These are phyloP conservation scores for Globisporangium acanthophoron DNA, from an alignment of 352 stramenopile genomes.

Conservation along the genomic window DNA sequence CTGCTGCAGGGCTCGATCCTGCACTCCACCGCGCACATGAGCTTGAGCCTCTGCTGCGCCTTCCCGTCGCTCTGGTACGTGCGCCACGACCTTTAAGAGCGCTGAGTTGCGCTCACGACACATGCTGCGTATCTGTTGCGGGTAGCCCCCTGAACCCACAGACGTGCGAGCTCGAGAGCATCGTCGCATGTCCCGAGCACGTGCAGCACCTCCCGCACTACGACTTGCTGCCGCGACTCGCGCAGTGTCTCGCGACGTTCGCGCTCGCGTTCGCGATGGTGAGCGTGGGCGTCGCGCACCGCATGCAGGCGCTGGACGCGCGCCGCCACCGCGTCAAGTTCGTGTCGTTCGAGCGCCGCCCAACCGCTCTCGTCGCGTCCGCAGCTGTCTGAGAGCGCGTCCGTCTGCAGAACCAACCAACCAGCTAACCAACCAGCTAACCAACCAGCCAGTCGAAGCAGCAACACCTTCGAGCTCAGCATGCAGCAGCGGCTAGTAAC, in stretches of 20 bases:
- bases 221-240: slow-evolving; percentile 31
- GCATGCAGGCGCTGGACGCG: slow-evolving; percentile 29
- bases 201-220: slow-evolving; percentile 25
- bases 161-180: slow-evolving; percentile 24
- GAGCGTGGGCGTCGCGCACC: slow-evolving; percentile 34
- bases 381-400: slow-evolving; percentile 8
- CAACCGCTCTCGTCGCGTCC: slow-evolving; percentile 2
- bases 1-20: slow-evolving; percentile 37
- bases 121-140: background rate
- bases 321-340: slow-evolving; percentile 36
- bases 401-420: background rate
- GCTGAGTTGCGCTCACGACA: background rate
- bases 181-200: slow-evolving; percentile 35
- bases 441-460: too few relatives aligned
- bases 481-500: too few relatives aligned
- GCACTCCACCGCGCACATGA: slow-evolving; percentile 38
- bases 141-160: slow-evolving; percentile 32
- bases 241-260: slow-evolving; percentile 41
- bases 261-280: slow-evolving; percentile 30
- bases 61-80: slow-evolving; percentile 44
- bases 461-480: too few relatives aligned
- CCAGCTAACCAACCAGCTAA: too few relatives aligned
- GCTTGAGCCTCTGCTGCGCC: slow-evolving; percentile 48
- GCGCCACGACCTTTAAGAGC: background rate
- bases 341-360: slow-evolving; percentile 30